Evolutionary conservation across 2,329 filamentous ascomycete species (phyloP).

Genomic region (Ramularia endophylla): DNA sequence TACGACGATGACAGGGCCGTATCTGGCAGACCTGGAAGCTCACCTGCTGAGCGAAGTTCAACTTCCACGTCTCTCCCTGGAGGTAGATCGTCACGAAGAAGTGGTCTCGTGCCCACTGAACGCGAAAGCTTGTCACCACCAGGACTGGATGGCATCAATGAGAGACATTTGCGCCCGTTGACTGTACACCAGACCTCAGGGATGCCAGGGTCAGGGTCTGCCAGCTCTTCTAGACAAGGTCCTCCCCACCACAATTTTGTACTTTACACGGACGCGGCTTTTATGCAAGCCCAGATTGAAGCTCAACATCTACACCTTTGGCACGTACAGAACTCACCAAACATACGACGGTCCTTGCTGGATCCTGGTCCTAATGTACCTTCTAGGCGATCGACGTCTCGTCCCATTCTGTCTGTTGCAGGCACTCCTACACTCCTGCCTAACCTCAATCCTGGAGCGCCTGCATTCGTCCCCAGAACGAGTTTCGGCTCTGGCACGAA

Average conservation of each 20-base stretch:
- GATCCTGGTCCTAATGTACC: neutral
- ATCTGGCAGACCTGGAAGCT: too few relatives aligned
- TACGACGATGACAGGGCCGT: neutral
- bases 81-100: neutral
- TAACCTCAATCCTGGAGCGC: constrained; percentile 25
- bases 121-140: too few relatives aligned
- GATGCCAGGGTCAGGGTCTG: too few relatives aligned
- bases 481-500: constrained; percentile 18
- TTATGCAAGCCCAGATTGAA: constrained; percentile 1
- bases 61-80: neutral
- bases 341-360: neutral
- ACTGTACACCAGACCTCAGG: too few relatives aligned
- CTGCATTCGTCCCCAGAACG: constrained; percentile 24
- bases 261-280: neutral
- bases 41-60: too few relatives aligned
- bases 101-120: too few relatives aligned
- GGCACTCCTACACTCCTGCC: neutral
- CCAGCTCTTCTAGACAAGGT: neutral
- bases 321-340: neutral
- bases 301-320: constrained; percentile 1
- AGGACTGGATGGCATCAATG: neutral
- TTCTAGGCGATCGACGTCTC: neutral
- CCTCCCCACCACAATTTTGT: neutral
- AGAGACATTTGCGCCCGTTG: neutral
- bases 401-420: neutral